Evolutionary conservation across 169 alveolate genomes (phyloP), one percentile per base, ranked within the genome.

Genomic region (Plasmodium gaboni): DNA sequence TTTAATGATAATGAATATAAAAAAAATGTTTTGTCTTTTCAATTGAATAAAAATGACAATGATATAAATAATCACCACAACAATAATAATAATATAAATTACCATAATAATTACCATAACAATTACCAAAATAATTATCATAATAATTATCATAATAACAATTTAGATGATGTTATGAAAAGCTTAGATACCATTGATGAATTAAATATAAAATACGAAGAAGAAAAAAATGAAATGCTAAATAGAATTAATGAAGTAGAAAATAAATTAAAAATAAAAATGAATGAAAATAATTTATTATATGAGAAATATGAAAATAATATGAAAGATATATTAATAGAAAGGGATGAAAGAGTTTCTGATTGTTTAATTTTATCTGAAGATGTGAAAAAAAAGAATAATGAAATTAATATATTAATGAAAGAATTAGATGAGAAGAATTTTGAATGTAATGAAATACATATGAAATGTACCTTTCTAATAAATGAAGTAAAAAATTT

Each of bases 371-470:
- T 60, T 42, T 73, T 86, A 5, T 86, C 92, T 1, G 92, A 86
- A 44, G 92, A 86, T 51, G 76, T 86, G 12, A 86, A 86, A 44
- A 86, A 86, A 13, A 86, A 86, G 32, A 86, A 86, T 53, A 46
- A 57, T 17, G 92, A 86, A 71, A 86, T 86, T 10, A 17, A 70
- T 48, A 15, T 65, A 59, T 57, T 86, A 17, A 73, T 71, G 76
- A 86, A 86, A 71, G 87, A 86, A 51, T 71, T 86, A 63, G 92
- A 71, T 19, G 92, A 65, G 2, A 86, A 86, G 61, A 86, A 86
- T 38, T 5, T 86, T 15, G 92, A 86, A 53, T 71, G 12, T 28
- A 86, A 86, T 60, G 92, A 86, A 61, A 38, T 70, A 22, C 26
- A 86, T 3, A 70, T 86, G 86, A 86, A 86, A 71, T 86, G 92